Evolutionary conservation across 768 basidiomycete species (phyloP), one percentile per base, ranked within the genome.

Genomic region (Auriscalpium vulgare): DNA sequence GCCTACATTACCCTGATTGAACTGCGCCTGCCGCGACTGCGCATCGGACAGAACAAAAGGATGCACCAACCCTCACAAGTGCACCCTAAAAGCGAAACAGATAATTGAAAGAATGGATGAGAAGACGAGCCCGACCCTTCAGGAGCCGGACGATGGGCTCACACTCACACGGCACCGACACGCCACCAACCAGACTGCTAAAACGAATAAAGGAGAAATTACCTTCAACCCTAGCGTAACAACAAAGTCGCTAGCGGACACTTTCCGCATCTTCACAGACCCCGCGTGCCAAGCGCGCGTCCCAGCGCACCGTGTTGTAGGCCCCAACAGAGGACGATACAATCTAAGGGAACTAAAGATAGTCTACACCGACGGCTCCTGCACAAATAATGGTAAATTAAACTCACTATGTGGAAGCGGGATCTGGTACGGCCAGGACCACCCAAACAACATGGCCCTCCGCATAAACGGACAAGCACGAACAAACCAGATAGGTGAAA

Each of bases 301-400:
- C 16, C 37, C 47, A 4, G 43, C 47, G 21, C 4, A 35, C 14
- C 17, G 56, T 13, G 50, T 43, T 8, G 38, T 7, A 19, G 11
- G 17, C 4, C 21, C 13, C 3, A 34, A 11, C 10, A 10, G 36
- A 4, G 14, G 16, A 3, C 19, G 1, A 9, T 3, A 19, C 9
- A 37, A 21, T 3, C 10, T n/a, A 16, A 16, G 50, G 19, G 16
- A 47, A 10, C 9, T 8, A 2, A 14, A 21, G 1, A 51, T 40
- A 1, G 58, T 59, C 5, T 71, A 68, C 35, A 72, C 68, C 0
- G 69, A 69, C 34, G 65, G 70, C 0, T 64, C 66, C 0, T 67
- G 68, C 55, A 2, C 53, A 0, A 55, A 64, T 0, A 69, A 69
- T 16, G 61, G 66, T 0, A 60, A 56, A 10, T 17, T 8, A 0